Base-by-base conservation (phyloP, 495 filamentous ascomycete species). In the Xylaria curta region DNA sequence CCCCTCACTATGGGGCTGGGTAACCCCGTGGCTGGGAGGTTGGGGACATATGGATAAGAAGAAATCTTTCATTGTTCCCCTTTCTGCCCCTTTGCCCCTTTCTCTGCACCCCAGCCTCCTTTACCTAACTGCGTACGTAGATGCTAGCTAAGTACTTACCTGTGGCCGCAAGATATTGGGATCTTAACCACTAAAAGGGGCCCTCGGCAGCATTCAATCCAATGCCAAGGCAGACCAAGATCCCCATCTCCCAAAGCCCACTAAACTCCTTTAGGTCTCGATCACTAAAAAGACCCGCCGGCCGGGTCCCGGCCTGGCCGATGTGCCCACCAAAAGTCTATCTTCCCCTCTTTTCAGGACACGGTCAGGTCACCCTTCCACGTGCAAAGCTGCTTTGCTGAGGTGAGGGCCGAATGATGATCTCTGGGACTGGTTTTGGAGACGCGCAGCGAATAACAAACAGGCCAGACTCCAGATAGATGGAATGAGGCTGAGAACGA, bases 401-500 rank as follows among this genome's bases (percentile, higher is more conserved):
- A 67, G 65, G 31, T 56, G 63, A 66, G 63, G 26, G 63, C 63
- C 63, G 46, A 51, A 51, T 53, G 63, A 31, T 53, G 24, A 49
- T 51, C 44, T 49, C 38, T 46, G 62, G 36, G 33, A n/a, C 42
- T 65, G 62, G 24, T 5, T 33, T 65, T n/a, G 62, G 63, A 53
- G 63, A 38, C 46, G 21, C 26, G 44, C 44, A 49, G 49, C 65
- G 65, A 67, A 67, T 67, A 33, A 42, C 36, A 60, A 60, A 33
- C 66, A 33, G 65, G 0, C 42, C 40, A 31, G 61, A 64, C 61
- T 64, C 28, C 58, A 3, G 21, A 15, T 8, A n/a, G 36, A 44
- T 33, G 59, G 46, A 38, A 70, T 63, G 68, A 70, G 68, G 59
- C 68, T 70, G 68, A 70, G 59, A 38, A 53, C 44, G 56, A 70